phyloP scores from a whole-genome alignment of 345 rosid species.

The Diplotaxis tenuifolia region DNA sequence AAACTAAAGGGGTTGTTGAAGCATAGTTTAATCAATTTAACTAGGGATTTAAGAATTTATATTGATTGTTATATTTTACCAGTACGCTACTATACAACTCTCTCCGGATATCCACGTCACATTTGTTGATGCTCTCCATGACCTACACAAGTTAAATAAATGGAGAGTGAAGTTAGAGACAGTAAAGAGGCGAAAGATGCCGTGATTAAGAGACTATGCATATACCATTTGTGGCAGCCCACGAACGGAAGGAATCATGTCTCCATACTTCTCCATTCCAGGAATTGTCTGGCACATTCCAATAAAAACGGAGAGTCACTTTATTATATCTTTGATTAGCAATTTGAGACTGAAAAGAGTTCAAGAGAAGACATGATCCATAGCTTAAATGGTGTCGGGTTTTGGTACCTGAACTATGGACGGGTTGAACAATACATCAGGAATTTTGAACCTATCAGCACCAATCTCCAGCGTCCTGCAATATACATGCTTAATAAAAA shows the following conservation, averaged over 20 bases:
- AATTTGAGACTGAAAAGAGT: background rate
- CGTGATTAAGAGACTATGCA: constrained; percentile 4
- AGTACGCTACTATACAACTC: constrained; percentile 88
- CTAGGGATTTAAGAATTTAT: background rate
- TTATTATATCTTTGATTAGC: background rate
- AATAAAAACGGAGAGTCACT: constrained; percentile 12
- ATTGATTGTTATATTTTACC: constrained; percentile 47
- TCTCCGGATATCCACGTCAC: constrained; percentile 94
- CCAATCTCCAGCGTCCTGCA: constrained; percentile 96
- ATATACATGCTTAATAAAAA: constrained; percentile 20
- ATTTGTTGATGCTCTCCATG: constrained; percentile 86
- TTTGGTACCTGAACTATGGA: constrained; percentile 65
- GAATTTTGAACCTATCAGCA: constrained; percentile 92
- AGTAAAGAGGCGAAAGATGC: background rate
- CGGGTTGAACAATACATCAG: constrained; percentile 95
- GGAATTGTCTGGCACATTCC: constrained; percentile 67
- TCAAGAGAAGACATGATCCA: background rate
- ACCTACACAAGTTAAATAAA: constrained; percentile 51
- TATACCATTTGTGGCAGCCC: constrained; percentile 95
- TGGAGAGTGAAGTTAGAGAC: constrained; percentile 1
- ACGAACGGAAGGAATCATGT: constrained; percentile 58
- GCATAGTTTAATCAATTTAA: background rate
- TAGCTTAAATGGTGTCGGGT: background rate
- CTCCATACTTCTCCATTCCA: constrained; percentile 73
- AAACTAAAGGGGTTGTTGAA: background rate